Conservation (phyloP, 2,329 filamentous ascomycete species). For the Lomentospora prolificans region DNA sequence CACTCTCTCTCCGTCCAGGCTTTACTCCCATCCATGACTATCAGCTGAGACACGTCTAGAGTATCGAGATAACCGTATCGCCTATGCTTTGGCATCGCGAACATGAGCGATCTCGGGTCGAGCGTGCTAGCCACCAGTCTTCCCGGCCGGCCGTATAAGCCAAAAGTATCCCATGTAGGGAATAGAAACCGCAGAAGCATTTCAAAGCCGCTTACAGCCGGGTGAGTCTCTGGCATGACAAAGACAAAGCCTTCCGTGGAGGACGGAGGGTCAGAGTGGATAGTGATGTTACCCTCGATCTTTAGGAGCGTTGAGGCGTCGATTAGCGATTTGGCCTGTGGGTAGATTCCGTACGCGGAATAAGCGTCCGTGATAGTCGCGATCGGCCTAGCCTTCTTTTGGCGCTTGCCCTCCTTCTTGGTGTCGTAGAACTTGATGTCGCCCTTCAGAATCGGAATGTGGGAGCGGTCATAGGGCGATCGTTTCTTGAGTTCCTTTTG, state of each 20-base stretch:
- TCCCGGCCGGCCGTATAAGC: slow-evolving; percentile 79
- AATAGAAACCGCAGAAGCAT: slow-evolving; percentile 91
- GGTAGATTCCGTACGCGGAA: slow-evolving; percentile 90
- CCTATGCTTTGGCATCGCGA: slow-evolving; percentile 84
- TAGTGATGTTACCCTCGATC: slow-evolving; percentile 81
- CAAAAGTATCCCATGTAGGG: slow-evolving; percentile 88
- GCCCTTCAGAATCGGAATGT: slow-evolving; percentile 62
- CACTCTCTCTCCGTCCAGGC: slow-evolving; percentile 82
- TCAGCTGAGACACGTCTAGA: slow-evolving; percentile 70
- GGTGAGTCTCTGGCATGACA: slow-evolving; percentile 88
- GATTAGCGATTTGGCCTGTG: slow-evolving; percentile 85
- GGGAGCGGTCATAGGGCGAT: slow-evolving; percentile 70
- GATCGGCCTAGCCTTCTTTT: slow-evolving; percentile 83
- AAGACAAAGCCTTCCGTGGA: slow-evolving; percentile 91
- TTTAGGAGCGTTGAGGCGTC: slow-evolving; percentile 92
- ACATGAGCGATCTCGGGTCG: slow-evolving; percentile 89
- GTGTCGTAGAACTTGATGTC: slow-evolving; percentile 93
- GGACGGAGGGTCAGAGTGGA: slow-evolving; percentile 69
- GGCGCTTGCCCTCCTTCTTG: slow-evolving; percentile 64
- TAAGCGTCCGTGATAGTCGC: slow-evolving; percentile 87
- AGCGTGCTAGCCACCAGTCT: slow-evolving; percentile 79
- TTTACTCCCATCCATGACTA: slow-evolving; percentile 63
- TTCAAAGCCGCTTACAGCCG: slow-evolving; percentile 89
- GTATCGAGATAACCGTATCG: slow-evolving; percentile 87
- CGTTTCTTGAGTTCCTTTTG: slow-evolving; percentile 77